These are phyloP conservation scores for Fusarium longipes DNA, from an alignment of 2,329 filamentous ascomycete genomes.

Conservation along the genomic window DNA sequence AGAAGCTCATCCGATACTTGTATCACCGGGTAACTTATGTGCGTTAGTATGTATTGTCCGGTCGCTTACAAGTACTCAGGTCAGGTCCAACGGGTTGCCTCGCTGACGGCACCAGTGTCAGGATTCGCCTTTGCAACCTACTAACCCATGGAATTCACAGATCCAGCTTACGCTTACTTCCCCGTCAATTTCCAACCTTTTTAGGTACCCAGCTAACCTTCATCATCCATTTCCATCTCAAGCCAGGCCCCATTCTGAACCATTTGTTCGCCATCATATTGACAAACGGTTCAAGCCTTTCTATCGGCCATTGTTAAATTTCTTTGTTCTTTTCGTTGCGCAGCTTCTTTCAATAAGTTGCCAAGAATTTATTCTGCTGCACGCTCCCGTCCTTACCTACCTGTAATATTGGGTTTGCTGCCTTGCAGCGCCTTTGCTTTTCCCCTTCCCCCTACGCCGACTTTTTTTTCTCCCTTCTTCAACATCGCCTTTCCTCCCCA, in stretches of 20 bases:
- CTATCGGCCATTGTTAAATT: constrained; percentile 19
- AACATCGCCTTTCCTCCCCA: constrained; percentile 41
- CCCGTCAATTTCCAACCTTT: constrained; percentile 25
- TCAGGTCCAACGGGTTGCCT: constrained; percentile 24
- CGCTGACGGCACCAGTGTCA: constrained; percentile 31
- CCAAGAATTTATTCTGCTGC: constrained; percentile 24
- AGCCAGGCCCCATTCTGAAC: constrained; percentile 30
- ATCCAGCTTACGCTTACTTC: constrained; percentile 28
- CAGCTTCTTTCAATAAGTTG: constrained; percentile 31
- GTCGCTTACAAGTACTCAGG: not conserved
- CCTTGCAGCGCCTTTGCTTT: constrained; percentile 40
- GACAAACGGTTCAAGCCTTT: constrained; percentile 31
- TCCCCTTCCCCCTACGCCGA: constrained; percentile 41
- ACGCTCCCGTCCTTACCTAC: constrained; percentile 26
- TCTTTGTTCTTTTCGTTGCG: constrained; percentile 30
- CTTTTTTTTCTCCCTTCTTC: constrained; percentile 44
- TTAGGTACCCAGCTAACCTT: constrained; percentile 21
- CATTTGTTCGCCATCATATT: constrained; percentile 34
- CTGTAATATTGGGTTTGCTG: constrained; percentile 33
- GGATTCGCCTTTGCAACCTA: constrained; percentile 28
- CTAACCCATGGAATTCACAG: too few species aligned
- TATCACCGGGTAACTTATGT: fast-evolving
- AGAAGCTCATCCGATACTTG: not conserved
- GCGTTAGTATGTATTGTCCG: not conserved
- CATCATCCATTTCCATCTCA: constrained; percentile 33